Evolutionary conservation across 1,284 basidiomycete species (phyloP).

Genomic region (Pseudozyma sp.): DNA sequence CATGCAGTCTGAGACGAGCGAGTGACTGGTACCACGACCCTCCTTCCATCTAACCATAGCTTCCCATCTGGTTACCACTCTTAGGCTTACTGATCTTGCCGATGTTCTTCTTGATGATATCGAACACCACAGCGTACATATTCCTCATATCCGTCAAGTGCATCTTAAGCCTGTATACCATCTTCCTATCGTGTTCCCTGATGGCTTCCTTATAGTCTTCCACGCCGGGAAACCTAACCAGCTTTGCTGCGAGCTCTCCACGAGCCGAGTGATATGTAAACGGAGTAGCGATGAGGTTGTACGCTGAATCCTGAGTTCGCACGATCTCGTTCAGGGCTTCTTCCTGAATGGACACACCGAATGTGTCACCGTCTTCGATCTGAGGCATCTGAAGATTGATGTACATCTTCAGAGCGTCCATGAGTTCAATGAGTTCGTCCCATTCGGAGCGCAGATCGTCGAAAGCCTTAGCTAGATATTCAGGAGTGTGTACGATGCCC

Average conservation of each 20-base stretch:
- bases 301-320: conserved; percentile 43
- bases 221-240: conserved; percentile 43
- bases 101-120: conserved; percentile 52
- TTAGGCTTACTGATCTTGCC: conserved; percentile 51
- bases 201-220: conserved; percentile 42
- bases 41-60: conserved; percentile 31
- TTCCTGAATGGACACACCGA: conserved; percentile 53
- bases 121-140: conserved; percentile 49
- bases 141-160: conserved; percentile 48
- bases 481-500: conserved; percentile 32
- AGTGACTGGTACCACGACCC: too few relatives aligned
- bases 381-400: conserved; percentile 54
- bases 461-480: conserved; percentile 27
- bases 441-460: conserved; percentile 41
- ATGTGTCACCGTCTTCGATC: conserved; percentile 57
- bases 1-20: too few relatives aligned
- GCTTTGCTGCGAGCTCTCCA: conserved; percentile 45
- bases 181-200: conserved; percentile 43
- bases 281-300: conserved; percentile 47
- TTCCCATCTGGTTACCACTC: conserved; percentile 53
- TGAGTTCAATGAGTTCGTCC: conserved; percentile 45
- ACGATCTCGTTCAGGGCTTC: conserved; percentile 54
- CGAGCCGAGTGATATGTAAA: conserved; percentile 33
- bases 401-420: conserved; percentile 52
- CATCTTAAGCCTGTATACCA: conserved; percentile 44